A percentile compares a stretch with the other conserved stretches of the same genome.
Conservation (phyloP, 2,329 filamentous ascomycete genomes). For the Rhinocladiella similis region DNA sequence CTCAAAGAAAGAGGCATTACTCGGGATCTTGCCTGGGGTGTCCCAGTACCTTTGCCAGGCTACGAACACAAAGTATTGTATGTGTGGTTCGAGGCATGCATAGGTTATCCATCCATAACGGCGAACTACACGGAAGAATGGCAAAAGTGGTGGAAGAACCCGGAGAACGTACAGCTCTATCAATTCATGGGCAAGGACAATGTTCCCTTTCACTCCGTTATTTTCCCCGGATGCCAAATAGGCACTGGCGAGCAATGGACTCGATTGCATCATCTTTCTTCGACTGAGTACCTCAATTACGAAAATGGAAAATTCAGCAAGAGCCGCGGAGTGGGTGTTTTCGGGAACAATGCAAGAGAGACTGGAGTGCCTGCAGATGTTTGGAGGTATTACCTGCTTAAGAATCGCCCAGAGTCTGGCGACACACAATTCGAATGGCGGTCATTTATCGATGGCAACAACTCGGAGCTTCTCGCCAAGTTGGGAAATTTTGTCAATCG, state of each 20-base stretch:
- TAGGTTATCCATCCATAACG: conserved; percentile 94
- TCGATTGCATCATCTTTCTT: conserved; percentile 82
- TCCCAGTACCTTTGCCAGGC: conserved; percentile 58
- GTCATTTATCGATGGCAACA: conserved; percentile 79
- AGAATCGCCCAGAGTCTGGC: conserved; percentile 78
- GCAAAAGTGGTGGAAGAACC: conserved; percentile 94
- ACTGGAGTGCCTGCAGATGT: conserved; percentile 82
- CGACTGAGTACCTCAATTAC: conserved; percentile 87
- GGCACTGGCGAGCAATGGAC: conserved; percentile 87
- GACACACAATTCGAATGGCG: conserved; percentile 92
- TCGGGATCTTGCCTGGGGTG: conserved; percentile 88
- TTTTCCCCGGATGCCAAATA: conserved; percentile 85
- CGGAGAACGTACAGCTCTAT: conserved; percentile 82
- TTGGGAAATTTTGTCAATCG: conserved; percentile 73
- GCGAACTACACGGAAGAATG: conserved; percentile 85
- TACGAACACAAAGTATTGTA: conserved; percentile 83
- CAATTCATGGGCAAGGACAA: conserved; percentile 97
- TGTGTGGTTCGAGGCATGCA: conserved; percentile 90
- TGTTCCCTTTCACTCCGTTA: conserved; percentile 83
- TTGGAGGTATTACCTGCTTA: conserved; percentile 91
- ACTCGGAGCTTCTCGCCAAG: conserved; percentile 79
- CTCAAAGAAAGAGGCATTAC: conserved; percentile 87
- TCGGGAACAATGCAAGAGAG: conserved; percentile 84
- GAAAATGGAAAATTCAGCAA: conserved; percentile 92
- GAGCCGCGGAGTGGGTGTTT: conserved; percentile 84